Evolutionary conservation across 148 eudicot genomes (phyloP), one percentile per base, ranked within the genome.

Genomic region (Diospyros lotus): DNA sequence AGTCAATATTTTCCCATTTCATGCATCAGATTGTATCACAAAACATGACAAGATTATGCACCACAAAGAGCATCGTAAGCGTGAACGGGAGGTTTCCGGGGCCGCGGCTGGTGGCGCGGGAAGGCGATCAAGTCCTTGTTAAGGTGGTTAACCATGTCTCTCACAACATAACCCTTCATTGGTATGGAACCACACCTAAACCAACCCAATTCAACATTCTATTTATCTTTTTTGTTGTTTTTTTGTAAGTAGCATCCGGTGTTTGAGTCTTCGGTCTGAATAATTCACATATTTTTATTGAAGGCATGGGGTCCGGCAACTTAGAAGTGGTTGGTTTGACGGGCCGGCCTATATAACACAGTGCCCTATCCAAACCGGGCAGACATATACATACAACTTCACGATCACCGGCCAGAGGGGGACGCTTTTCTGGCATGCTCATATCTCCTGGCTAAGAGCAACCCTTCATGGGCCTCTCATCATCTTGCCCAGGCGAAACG

Each of bases 71-170:
- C 14, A 12, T 73, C 8, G 2, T 73, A 73, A 73, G 45, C 0
- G 75, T 61, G 51, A 73, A 73, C 14, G 75, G 75, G 1, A 62
- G 39, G 17, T 73, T 6, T 28, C 75, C 75, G 2, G 75, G 75
- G 13, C 75, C 75, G 3, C 58, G 18, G 58, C 18, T 60, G 6
- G 44, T 73, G 8, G 66, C 75, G 28, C 60, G 75, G 45, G 75
- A 73, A 73, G 75, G 67, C 38, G 75, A 73, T 48, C 75, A 38
- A 48, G 58, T 73, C 18, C 55, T 73, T 3, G 75, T 73, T 11
- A 73, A 45, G 66, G 66, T 73, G 75, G 67, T 73, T 28, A 73
- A 73, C 75, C 56, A 73, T 60, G 75, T 73, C 75, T 28, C 67
- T 1, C 45, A 13, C 44, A 73, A 73, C 39, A 28, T 73, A 18